Percentiles rank a stretch among this genome's conserved stretches.
Conservation (phyloP, 78 protist genomes). For the Dictyostelium intermedium region DNA sequence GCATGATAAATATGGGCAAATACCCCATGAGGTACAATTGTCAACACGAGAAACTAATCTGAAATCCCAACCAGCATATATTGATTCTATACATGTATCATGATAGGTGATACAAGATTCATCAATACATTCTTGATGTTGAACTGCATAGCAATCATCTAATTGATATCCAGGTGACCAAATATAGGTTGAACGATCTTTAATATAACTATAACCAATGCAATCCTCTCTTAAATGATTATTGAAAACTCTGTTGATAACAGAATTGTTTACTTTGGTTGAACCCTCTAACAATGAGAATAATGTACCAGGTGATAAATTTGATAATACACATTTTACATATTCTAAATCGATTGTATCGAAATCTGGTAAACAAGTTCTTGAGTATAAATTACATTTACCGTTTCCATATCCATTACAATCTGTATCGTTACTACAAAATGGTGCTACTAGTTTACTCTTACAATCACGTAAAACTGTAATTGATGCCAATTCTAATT, state of each 20-base stretch:
- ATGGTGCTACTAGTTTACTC: neutral
- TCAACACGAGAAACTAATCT: neutral
- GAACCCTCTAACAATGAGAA: neutral
- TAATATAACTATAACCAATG: neutral
- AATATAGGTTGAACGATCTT: neutral
- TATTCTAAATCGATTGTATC: neutral
- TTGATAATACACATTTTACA: neutral
- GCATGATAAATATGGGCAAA: neutral
- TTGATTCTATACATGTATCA: neutral
- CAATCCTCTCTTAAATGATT: neutral
- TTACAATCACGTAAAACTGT: neutral
- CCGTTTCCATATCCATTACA: neutral
- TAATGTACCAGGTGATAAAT: neutral
- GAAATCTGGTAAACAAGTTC: slow-evolving; percentile 6
- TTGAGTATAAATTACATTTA: neutral
- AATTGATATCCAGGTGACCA: neutral
- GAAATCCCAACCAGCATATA: neutral
- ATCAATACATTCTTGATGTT: neutral
- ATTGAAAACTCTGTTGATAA: neutral
- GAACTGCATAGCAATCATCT: neutral
- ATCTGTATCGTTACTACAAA: neutral
- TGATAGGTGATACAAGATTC: neutral
- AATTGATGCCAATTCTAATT: neutral
- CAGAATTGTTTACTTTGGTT: neutral
- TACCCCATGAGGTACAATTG: neutral